phyloP scores from a whole-genome alignment of 2,329 filamentous ascomycete species.

The Cladosporium velox region DNA sequence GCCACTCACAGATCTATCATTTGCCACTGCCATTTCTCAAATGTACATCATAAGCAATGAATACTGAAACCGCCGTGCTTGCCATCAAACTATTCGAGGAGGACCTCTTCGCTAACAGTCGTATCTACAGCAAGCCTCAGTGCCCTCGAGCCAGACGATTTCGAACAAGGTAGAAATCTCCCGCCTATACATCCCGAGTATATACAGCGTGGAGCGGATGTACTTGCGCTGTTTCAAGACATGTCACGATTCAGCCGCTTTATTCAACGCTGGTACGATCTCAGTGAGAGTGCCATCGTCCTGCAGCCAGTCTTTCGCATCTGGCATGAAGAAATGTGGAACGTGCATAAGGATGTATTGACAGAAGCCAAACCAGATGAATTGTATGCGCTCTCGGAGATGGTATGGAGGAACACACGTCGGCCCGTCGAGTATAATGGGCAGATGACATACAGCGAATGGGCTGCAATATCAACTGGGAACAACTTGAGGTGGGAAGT shows the following conservation, averaged over 20 bases:
- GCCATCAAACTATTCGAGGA: not conserved
- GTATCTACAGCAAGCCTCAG: slow-evolving; percentile 28
- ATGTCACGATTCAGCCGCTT: slow-evolving; percentile 36
- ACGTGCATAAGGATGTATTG: slow-evolving; percentile 35
- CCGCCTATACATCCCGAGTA: slow-evolving; percentile 34
- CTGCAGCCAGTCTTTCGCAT: slow-evolving; percentile 36
- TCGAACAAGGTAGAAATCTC: slow-evolving; percentile 30
- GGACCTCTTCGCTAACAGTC: not conserved
- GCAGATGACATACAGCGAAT: slow-evolving; percentile 42
- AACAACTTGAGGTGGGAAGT: slow-evolving; percentile 47
- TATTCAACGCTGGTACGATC: slow-evolving; percentile 35
- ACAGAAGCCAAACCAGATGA: slow-evolving; percentile 35
- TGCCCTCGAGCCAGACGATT: slow-evolving; percentile 26
- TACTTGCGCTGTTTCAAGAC: slow-evolving; percentile 37
- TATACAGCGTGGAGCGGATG: slow-evolving; percentile 38
- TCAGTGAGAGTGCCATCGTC: slow-evolving; percentile 39
- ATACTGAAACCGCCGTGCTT: not conserved
- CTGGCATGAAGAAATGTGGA: slow-evolving; percentile 41
- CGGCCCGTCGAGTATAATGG: slow-evolving; percentile 40
- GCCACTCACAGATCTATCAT: not conserved
- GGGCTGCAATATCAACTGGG: slow-evolving; percentile 42
- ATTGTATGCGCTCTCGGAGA: slow-evolving; percentile 42
- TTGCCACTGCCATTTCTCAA: too few relatives aligned
- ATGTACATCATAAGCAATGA: not conserved
- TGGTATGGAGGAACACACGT: slow-evolving; percentile 46